Conservation (phyloP, 495 filamentous ascomycete genomes). For the Pyronema domesticum region DNA sequence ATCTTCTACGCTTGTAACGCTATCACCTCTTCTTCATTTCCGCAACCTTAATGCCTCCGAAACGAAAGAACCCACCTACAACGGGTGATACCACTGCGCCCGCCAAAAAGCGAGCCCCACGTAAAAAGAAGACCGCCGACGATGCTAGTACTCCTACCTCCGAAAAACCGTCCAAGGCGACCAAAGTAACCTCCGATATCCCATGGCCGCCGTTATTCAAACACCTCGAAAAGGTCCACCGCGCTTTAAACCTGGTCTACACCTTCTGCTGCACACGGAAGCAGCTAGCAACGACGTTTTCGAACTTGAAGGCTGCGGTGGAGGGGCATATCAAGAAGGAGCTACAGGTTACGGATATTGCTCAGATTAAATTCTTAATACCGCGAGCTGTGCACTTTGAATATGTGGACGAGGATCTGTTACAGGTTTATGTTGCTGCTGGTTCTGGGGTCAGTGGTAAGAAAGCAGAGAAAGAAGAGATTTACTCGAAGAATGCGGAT, state of each 20-base stretch:
- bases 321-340: conserved; percentile 61
- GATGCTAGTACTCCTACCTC: conserved; percentile 5
- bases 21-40: background rate
- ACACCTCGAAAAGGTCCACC: conserved; percentile 54
- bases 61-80: conserved; percentile 14
- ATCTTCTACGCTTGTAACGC: too few relatives aligned
- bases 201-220: conserved; percentile 65
- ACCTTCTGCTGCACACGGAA: conserved; percentile 80
- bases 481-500: conserved; percentile 25
- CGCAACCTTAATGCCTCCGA: conserved; percentile 1
- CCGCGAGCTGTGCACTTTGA: conserved; percentile 62
- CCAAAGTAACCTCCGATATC: conserved; percentile 8
- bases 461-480: conserved; percentile 29
- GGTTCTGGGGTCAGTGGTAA: conserved; percentile 21
- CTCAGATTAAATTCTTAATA: conserved; percentile 58
- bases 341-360: conserved; percentile 58
- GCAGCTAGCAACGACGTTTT: conserved; percentile 77
- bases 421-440: conserved; percentile 57
- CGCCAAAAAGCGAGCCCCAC: conserved; percentile 8
- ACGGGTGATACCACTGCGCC: background rate
- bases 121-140: conserved; percentile 8
- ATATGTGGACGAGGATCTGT: conserved; percentile 65
- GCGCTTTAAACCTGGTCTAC: conserved; percentile 77
- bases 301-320: conserved; percentile 67
- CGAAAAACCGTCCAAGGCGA: too few relatives aligned